Conservation (phyloP, 2,329 filamentous ascomycete species). For the Fusarium odoratissimum region DNA sequence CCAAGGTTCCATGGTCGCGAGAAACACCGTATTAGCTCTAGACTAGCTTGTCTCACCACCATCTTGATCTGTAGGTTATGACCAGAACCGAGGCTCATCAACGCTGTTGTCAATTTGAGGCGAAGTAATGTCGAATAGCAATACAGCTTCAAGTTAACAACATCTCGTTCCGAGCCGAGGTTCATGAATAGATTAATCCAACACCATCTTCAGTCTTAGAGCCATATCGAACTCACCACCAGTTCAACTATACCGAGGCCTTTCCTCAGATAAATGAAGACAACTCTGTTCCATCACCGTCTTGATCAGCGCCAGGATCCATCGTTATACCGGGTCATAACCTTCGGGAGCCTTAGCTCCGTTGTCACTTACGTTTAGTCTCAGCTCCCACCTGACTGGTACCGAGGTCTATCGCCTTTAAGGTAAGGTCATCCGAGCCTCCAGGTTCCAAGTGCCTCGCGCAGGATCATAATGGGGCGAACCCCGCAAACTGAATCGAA, state of each 20-base stretch:
- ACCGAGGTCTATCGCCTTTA: not conserved
- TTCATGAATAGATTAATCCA: not conserved
- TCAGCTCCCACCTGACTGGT: not conserved
- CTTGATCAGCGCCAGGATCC: not conserved
- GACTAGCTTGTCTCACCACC: not conserved
- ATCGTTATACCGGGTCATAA: not conserved
- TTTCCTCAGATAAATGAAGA: not conserved
- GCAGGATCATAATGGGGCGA: not conserved
- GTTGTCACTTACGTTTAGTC: not conserved
- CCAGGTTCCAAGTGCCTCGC: not conserved
- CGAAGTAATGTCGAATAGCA: not conserved
- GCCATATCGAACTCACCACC: not conserved
- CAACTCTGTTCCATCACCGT: not conserved
- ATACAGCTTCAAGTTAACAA: not conserved
- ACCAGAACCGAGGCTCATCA: not conserved
- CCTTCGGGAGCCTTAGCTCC: not conserved
- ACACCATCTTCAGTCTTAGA: not conserved
- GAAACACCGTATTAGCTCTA: not conserved
- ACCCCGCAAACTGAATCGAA: not conserved
- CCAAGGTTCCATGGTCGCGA: not conserved
- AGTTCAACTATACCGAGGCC: not conserved
- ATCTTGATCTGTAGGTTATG: not conserved
- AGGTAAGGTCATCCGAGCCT: not conserved
- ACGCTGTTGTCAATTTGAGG: not conserved
- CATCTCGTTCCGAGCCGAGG: not conserved